These are phyloP conservation scores for Zymoseptoria ardabiliae DNA, from an alignment of 2,329 filamentous ascomycete species.

Conservation along the genomic window DNA sequence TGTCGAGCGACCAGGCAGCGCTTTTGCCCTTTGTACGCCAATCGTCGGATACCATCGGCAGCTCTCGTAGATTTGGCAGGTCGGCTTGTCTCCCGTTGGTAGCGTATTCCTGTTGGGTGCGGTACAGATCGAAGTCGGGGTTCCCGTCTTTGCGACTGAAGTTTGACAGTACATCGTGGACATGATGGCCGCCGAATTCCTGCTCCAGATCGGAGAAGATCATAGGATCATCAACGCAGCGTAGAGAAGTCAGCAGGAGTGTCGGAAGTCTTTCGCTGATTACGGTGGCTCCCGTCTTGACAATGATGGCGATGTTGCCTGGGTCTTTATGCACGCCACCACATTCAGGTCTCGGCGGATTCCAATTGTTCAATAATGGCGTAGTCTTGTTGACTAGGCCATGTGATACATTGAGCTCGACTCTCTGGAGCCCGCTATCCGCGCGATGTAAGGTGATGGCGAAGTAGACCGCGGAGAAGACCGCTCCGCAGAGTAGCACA, in stretches of 20 bases:
- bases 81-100: constrained; percentile 12
- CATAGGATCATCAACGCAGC: constrained; percentile 41
- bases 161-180: constrained; percentile 20
- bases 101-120: constrained; percentile 15
- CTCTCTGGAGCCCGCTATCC: too few relatives aligned
- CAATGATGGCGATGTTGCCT: constrained; percentile 46
- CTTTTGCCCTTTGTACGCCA: constrained; percentile 12
- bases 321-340: constrained; percentile 6
- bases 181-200: constrained; percentile 31
- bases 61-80: constrained; percentile 7
- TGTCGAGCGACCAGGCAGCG: constrained; percentile 44
- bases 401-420: too few relatives aligned
- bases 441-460: too few relatives aligned
- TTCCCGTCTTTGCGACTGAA: constrained; percentile 15
- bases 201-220: constrained; percentile 45
- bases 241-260: constrained; percentile 46
- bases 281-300: constrained; percentile 52
- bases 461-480: too few relatives aligned
- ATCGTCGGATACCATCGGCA: constrained; percentile 7
- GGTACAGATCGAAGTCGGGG: constrained; percentile 20
- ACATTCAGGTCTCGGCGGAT: too few relatives aligned
- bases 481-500: too few relatives aligned
- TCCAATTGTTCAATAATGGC: too few relatives aligned
- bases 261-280: constrained; percentile 45
- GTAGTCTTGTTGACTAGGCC: too few relatives aligned